These are phyloP conservation scores for Gonium pectorale DNA, from an alignment of 139 green algal genomes.

Conservation along the genomic window DNA sequence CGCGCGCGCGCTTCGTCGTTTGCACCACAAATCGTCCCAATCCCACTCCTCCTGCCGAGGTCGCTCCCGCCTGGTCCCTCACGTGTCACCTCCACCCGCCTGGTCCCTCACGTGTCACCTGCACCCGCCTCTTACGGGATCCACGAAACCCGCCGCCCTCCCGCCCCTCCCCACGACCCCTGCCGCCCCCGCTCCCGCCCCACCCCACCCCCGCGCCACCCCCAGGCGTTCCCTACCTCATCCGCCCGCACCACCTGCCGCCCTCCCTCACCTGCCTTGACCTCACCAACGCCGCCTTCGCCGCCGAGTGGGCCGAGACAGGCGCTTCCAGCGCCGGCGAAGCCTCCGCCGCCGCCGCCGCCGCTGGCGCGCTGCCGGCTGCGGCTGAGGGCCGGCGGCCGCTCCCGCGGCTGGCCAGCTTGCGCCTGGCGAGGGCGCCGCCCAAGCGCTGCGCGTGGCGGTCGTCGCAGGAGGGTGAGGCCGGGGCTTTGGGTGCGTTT, in stretches of 20 bases:
- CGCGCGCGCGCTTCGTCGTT: too few relatives aligned
- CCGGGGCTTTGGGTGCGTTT: not conserved
- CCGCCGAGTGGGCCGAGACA: slow-evolving; percentile 13
- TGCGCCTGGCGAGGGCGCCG: not conserved
- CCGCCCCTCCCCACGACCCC: too few relatives aligned
- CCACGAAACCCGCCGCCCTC: too few relatives aligned
- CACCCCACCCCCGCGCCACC: too few relatives aligned
- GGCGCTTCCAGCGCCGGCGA: not conserved
- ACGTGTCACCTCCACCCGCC: too few relatives aligned
- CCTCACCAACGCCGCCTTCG: slow-evolving; percentile 38
- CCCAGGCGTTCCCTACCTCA: slow-evolving; percentile 14
- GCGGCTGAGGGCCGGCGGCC: not conserved
- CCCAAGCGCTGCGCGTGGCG: not conserved
- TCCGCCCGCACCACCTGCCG: slow-evolving; percentile 34
- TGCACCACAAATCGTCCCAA: too few relatives aligned
- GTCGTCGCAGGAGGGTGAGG: not conserved
- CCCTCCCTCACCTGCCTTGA: slow-evolving; percentile 15
- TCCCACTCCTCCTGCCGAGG: too few relatives aligned
- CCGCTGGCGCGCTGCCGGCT: not conserved
- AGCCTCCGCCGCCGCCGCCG: not conserved
- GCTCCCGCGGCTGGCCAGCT: not conserved
- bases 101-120: too few relatives aligned
- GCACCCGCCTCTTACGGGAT: too few relatives aligned
- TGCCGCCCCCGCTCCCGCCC: not conserved
- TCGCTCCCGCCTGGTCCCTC: too few relatives aligned